Evolutionary conservation across 1,139 yeast genomes (phyloP), one percentile per base, ranked within the genome.

Genomic region (Eremothecium sinecaudum): DNA sequence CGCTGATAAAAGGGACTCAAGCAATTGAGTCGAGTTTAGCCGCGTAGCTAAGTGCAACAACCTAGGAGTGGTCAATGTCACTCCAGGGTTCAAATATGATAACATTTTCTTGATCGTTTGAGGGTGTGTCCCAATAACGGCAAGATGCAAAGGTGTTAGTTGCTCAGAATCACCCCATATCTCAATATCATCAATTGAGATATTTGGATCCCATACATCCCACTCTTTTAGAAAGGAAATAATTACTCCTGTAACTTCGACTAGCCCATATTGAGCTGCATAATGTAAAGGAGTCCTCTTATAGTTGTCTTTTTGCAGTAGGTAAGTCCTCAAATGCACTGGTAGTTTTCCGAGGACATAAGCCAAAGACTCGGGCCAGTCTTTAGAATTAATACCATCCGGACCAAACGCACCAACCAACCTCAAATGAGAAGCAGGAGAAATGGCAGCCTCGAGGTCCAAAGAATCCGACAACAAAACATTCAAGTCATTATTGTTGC

Each of bases 221-320:
- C 81, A 77, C 31, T 62, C 58, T 39, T 58, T 62, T 43, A 73
- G 53, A 48, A 66, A 71, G 23, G 66, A 64, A 17, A 86, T 59
- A 22, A 87, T 64, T 8, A 75, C 64, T 16, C 62, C 62, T 2
- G 84, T 67, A 27, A 79, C 73, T 34, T 71, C 73, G 41, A 72
- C 74, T 37, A 87, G 66, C 0, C 97, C 97, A 54, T 78, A 84
- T 50, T 83, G 93, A 2, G 93, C 79, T 11, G 94, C 76, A 57
- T 87, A 87, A 59, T 90, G 97, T 37, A 90, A 63, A 0, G 97
- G 94, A 1, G 95, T 80, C 43, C 96, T 70, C 39, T 67, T 67
- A 51, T 84, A 82, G 41, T 73, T 76, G 54, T 90, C 98, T 31
- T 70, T 69, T 28, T 78, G 75, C 35, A 75, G 60, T 29, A 86